A percentile compares a stretch with the other conserved stretches of the same genome.
These are phyloP conservation scores for Suillus placidus DNA, from an alignment of 768 basidiomycete genomes.

Conservation along the genomic window DNA sequence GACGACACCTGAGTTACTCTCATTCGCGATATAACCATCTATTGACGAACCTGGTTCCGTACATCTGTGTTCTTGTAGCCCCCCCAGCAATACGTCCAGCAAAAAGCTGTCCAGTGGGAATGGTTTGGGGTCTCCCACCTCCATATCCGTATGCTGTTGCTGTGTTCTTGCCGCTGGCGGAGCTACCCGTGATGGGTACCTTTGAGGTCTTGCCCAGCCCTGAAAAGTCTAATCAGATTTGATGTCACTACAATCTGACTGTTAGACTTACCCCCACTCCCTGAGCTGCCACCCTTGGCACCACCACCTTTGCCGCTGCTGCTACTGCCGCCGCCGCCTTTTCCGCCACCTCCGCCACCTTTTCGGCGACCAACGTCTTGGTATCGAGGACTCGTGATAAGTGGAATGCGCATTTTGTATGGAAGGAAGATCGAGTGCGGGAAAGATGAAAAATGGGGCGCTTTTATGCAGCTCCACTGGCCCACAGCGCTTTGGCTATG, in stretches of 20 bases:
- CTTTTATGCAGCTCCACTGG: neutral
- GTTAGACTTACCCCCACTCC: neutral
- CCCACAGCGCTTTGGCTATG: neutral
- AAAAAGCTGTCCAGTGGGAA: constrained; percentile 49
- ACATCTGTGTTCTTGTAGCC: constrained; percentile 47
- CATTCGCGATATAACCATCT: constrained; percentile 3
- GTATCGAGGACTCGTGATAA: constrained; percentile 12
- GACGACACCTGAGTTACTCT: neutral
- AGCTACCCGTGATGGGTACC: constrained; percentile 24
- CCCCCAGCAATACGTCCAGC: constrained; percentile 56
- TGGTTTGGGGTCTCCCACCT: constrained; percentile 34
- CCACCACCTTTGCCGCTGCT: constrained; percentile 12
- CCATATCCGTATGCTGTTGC: constrained; percentile 38
- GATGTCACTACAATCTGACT: neutral
- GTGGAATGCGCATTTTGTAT: constrained; percentile 25
- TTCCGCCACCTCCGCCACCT: constrained; percentile 35
- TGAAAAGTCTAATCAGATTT: neutral
- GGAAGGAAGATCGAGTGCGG: neutral
- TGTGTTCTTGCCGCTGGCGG: constrained; percentile 26
- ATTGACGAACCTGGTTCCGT: constrained; percentile 43
- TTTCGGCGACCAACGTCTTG: constrained; percentile 30
- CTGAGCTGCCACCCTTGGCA: constrained; percentile 8
- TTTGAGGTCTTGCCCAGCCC: constrained; percentile 14
- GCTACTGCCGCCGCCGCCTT: constrained; percentile 19
- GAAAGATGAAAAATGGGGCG: too few relatives aligned